Evolutionary conservation across 148 eudicot species (phyloP), one percentile per base, ranked within the genome.

Genomic region (Fallopia convolvulus): DNA sequence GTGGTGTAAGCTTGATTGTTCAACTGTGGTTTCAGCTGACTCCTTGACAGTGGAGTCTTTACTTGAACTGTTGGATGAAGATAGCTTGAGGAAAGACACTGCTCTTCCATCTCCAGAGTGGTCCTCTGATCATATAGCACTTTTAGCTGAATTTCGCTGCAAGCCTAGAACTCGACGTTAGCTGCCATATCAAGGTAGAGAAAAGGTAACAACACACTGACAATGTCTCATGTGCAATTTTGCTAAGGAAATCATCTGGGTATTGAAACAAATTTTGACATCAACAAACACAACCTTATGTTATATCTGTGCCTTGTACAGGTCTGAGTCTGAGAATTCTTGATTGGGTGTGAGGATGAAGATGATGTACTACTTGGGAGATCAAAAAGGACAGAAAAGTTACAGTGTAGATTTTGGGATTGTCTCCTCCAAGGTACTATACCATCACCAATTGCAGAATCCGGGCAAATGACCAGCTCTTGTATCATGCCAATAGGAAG

Each of bases 91-190:
- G 78, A 96, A 96, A 82, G 95, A 96, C 78, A 96, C 99, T 0
- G 99, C 97, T 21, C 98, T 96, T 87, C 99, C 99, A 79, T 96
- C 99, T 85, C 97, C 98, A 36, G 99, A 91, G 83, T 96, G 99
- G 99, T 95, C 99, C 39, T 95, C 99, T 15, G 99, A 95, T 85
- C 99, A 95, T 86, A 91, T 92, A 83, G 99, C 99, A 26, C 91
- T 95, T 61, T 81, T 92, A 79, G 97, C 99, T 68, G 99, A 91
- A 84, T 95, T 95, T 81, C 99, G 99, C 77, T 95, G 99, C 84
- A 87, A 85, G 79, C 91, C 92, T 80, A 91, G 89, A 88, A 79
- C 77, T 75, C 91, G 97, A 76, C 97, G 97, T 76, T 91, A 87
- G 85, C 80, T 32, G 12, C 73, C 36, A 44, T 10, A 73, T 44